Evolutionary conservation across 2,329 filamentous ascomycete genomes (phyloP), one percentile per base, ranked within the genome.

Genomic region (Ceratocystis diversiconidia): DNA sequence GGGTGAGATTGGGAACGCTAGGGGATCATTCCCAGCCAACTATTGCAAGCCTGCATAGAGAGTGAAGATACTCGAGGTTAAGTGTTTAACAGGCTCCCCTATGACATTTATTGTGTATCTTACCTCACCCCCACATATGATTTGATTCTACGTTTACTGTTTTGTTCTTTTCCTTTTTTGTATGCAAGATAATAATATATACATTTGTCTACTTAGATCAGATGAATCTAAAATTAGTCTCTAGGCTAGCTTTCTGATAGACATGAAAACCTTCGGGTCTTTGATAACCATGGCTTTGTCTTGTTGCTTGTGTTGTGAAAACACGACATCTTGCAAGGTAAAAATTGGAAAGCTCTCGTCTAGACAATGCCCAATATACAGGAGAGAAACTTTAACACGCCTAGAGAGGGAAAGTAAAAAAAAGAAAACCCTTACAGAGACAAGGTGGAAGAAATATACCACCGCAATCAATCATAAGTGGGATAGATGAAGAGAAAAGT

Each of bases 11-110:
- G 78, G 79, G 50, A 89, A 89, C 0, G 73, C 78, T 30, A 81
- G 79, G 72, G 90, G 90, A 2, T 85, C 79, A 69, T 95, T 95
- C 72, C 90, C 90, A 0, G 90, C 90, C 5, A 95, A 95, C 74
- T 95, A 95, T 75, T 89, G 87, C 72, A 80, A 81, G 70, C 66
- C 73, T 5, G 70, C 69, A 28, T 76, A 70, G 28, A n/a, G 55
- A 57, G 22, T 12, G n/a, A 15, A 57, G 2, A 28, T n/a, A 30
- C n/a, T n/a, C 10, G 52, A 17, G 17, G 22, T 5, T 32, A 28
- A 6, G 22, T 28, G 28, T 2, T 30, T 57, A n/a, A 7, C 7
- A 25, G 3, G 8, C 7, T 25, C 25, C 28, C 7, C 36, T 41
- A 4, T 41, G 12, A 41, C 36, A 41, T 15, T 41, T 41, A 41